Conservation (phyloP, 805 yeast genomes). For the Yarrowia sp. region DNA sequence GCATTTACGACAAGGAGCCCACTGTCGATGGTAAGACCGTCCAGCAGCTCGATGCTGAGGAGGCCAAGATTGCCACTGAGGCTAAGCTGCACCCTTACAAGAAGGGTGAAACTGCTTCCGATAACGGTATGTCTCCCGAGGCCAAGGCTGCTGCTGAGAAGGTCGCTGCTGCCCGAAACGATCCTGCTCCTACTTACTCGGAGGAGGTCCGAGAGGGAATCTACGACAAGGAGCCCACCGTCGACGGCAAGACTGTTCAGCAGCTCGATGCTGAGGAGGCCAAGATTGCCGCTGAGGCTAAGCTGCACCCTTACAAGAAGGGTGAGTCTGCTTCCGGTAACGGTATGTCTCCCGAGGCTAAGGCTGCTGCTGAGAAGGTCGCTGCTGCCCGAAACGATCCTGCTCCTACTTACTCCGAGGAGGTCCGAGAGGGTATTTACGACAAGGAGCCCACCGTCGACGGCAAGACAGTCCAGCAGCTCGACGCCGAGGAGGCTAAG, state of each 20-base stretch:
- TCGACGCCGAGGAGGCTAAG: conserved; percentile 13
- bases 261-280: conserved; percentile 1
- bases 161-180: background rate
- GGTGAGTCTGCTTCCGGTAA: background rate
- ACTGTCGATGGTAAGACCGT: conserved; percentile 12
- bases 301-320: background rate
- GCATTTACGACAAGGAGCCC: background rate
- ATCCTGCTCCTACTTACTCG: background rate
- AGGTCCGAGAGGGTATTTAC: background rate
- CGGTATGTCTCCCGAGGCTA: conserved; percentile 10
- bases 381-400: conserved; percentile 6
- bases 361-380: conserved; percentile 17
- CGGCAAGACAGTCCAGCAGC: conserved; percentile 19
- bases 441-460: conserved; percentile 21
- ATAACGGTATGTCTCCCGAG: background rate
- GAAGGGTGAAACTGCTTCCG: background rate
- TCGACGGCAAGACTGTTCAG: background rate
- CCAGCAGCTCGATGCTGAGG: background rate
- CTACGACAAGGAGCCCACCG: background rate
- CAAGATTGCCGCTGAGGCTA: background rate
- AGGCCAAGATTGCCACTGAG: background rate
- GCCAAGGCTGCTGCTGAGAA: conserved; percentile 12
- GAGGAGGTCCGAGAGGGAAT: background rate
- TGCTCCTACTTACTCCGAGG: conserved; percentile 15
- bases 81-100: background rate